Conservation (phyloP, 768 basidiomycete genomes). For the Xerocomellus chrysenteron region DNA sequence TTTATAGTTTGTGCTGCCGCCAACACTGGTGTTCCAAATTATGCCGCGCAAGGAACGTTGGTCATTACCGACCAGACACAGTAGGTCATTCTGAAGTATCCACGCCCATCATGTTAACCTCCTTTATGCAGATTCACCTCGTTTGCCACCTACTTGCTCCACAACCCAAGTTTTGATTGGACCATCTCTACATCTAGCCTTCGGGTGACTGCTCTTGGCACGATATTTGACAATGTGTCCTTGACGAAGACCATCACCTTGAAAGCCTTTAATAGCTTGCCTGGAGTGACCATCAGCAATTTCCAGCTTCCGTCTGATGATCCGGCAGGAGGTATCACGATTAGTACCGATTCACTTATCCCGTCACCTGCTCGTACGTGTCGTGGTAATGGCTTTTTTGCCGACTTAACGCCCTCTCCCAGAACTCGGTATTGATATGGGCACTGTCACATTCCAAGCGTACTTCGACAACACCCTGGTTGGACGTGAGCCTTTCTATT, state of each 20-base stretch:
- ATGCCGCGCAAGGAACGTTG: slow-evolving; percentile 49
- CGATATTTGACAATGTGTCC: slow-evolving; percentile 63
- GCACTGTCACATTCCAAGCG: slow-evolving; percentile 60
- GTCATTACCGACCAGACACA: slow-evolving; percentile 52
- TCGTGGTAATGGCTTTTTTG: not conserved
- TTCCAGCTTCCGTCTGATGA: slow-evolving; percentile 70
- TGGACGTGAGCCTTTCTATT: slow-evolving; percentile 50
- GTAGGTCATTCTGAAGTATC: slow-evolving; percentile 34
- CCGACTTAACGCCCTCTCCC: slow-evolving; percentile 17
- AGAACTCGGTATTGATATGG: slow-evolving; percentile 72
- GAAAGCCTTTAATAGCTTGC: slow-evolving; percentile 70
- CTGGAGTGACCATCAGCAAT: slow-evolving; percentile 68
- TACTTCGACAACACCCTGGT: slow-evolving; percentile 56
- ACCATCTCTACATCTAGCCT: slow-evolving; percentile 65
- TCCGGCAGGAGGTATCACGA: slow-evolving; percentile 65
- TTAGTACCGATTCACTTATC: slow-evolving; percentile 65
- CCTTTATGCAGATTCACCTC: slow-evolving; percentile 49
- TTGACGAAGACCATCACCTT: slow-evolving; percentile 60
- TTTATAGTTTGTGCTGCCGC: slow-evolving; percentile 63
- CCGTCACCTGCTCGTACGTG: slow-evolving; percentile 65
- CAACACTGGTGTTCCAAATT: slow-evolving; percentile 64
- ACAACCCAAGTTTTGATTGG: slow-evolving; percentile 66
- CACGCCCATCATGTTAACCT: not conserved
- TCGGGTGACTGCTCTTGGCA: slow-evolving; percentile 63
- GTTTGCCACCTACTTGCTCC: slow-evolving; percentile 65